Conservation (phyloP, 345 rosid genomes). For the Hibiscus tridactylites region DNA sequence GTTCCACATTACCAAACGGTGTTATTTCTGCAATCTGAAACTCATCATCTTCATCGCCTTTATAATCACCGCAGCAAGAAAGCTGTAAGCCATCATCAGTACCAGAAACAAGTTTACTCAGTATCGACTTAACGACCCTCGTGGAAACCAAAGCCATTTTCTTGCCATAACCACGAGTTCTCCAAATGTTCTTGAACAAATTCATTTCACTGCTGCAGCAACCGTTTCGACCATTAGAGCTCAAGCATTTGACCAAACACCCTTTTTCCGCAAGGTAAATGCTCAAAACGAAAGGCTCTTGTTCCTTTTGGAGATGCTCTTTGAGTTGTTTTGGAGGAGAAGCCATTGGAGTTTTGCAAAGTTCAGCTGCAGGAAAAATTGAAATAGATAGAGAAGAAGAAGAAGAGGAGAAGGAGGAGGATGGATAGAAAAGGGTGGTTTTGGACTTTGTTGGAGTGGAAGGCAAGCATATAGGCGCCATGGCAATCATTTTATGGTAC, state of each 20-base stretch:
- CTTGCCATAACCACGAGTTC: background rate
- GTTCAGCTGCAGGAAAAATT: too few species aligned
- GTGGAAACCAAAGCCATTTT: background rate
- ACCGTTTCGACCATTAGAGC: slow-evolving; percentile 1
- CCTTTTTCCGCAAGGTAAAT: slow-evolving; percentile 22
- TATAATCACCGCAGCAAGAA: slow-evolving; percentile 3
- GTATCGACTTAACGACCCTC: slow-evolving; percentile 19
- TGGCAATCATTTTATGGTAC: slow-evolving; percentile 6
- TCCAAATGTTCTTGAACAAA: slow-evolving; percentile 3
- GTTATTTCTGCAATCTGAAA: slow-evolving; percentile 4
- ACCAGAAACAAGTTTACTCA: slow-evolving; percentile 14
- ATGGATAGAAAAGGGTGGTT: slow-evolving; percentile 3
- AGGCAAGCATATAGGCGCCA: slow-evolving; percentile 14
- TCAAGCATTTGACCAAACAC: slow-evolving; percentile 4
- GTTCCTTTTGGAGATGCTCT: slow-evolving; percentile 32
- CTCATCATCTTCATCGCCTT: slow-evolving; percentile 13
- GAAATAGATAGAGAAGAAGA: background rate
- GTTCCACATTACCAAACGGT: background rate
- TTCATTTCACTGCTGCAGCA: slow-evolving; percentile 1
- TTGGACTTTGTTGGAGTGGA: background rate
- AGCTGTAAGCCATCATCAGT: slow-evolving; percentile 3
- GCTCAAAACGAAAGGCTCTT: slow-evolving; percentile 28
- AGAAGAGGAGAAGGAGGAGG: background rate
- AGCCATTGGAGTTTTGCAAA: slow-evolving; percentile 14
- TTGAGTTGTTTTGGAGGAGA: slow-evolving; percentile 16